These are phyloP conservation scores for Rhodamnia argentea DNA, from an alignment of 345 rosid species.

Conservation along the genomic window DNA sequence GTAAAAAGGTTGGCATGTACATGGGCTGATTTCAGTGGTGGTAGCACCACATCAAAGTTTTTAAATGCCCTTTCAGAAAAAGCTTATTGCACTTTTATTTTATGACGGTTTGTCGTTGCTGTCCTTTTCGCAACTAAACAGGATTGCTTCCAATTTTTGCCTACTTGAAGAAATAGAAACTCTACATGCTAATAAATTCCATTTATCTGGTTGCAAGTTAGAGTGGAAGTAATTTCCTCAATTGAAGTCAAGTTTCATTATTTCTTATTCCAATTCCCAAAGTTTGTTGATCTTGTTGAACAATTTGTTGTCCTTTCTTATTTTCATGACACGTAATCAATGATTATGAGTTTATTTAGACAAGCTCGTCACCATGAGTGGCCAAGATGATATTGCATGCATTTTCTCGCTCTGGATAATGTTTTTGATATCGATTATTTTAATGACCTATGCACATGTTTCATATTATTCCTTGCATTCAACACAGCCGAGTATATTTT, in stretches of 20 bases:
- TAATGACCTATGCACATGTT: background rate
- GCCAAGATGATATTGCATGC: background rate
- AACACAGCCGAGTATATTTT: background rate
- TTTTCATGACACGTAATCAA: background rate
- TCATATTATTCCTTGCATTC: background rate
- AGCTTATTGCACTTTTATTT: background rate
- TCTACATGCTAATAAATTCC: background rate
- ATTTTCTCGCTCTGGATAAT: background rate
- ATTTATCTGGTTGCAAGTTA: background rate
- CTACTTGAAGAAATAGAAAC: background rate
- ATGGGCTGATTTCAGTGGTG: background rate
- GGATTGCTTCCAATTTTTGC: background rate
- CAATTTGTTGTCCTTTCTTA: background rate
- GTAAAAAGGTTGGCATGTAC: background rate
- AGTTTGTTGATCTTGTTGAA: background rate
- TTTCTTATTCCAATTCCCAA: background rate
- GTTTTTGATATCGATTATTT: background rate
- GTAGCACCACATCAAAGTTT: background rate
- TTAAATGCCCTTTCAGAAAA: background rate
- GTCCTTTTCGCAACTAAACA: background rate
- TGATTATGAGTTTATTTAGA: background rate
- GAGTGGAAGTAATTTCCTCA: background rate
- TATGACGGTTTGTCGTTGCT: background rate
- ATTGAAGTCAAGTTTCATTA: background rate
- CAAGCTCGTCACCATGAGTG: background rate